These are phyloP conservation scores for Nakaseomyces sp. DNA, from an alignment of 1,139 yeast genomes.

Conservation along the genomic window DNA sequence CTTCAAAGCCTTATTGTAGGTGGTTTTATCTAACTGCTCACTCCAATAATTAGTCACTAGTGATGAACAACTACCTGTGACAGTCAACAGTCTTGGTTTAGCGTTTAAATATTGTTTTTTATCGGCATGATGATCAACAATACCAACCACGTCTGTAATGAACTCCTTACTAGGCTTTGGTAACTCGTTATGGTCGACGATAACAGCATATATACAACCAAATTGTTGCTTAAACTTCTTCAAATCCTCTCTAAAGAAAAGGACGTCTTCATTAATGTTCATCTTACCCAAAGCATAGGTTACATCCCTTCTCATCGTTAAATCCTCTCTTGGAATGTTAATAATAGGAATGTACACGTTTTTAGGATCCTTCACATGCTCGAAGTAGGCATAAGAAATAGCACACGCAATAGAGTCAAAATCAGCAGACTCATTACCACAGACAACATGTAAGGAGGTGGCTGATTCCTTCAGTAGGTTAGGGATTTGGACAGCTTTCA, in stretches of 20 bases:
- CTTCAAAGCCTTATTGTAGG: conserved; percentile 13
- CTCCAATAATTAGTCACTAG: conserved; percentile 60
- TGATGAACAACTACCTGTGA: conserved; percentile 70
- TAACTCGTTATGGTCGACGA: conserved; percentile 78
- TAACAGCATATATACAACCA: conserved; percentile 37
- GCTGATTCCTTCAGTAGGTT: conserved; percentile 12
- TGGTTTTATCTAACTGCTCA: conserved; percentile 21
- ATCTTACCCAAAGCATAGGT: conserved; percentile 43
- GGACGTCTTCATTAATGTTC: conserved; percentile 39
- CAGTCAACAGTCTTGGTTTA: conserved; percentile 50
- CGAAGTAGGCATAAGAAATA: conserved; percentile 57
- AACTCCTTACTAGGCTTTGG: conserved; percentile 41
- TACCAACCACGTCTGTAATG: conserved; percentile 41
- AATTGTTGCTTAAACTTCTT: conserved; percentile 20
- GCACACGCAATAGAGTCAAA: conserved; percentile 80
- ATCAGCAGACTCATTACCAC: conserved; percentile 84
- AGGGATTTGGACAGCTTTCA: not conserved
- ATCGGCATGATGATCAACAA: conserved; percentile 85
- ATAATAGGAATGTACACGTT: conserved; percentile 50
- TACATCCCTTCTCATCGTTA: conserved; percentile 65
- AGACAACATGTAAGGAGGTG: conserved; percentile 40
- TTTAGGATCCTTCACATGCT: conserved; percentile 27
- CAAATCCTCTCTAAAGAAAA: conserved; percentile 63
- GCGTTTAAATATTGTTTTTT: conserved; percentile 40
- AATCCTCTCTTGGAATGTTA: conserved; percentile 60